Percentiles rank a stretch among this genome's conserved stretches.
Conservation (phyloP, 2,329 filamentous ascomycete species). For the Colletotrichum tropicicola region DNA sequence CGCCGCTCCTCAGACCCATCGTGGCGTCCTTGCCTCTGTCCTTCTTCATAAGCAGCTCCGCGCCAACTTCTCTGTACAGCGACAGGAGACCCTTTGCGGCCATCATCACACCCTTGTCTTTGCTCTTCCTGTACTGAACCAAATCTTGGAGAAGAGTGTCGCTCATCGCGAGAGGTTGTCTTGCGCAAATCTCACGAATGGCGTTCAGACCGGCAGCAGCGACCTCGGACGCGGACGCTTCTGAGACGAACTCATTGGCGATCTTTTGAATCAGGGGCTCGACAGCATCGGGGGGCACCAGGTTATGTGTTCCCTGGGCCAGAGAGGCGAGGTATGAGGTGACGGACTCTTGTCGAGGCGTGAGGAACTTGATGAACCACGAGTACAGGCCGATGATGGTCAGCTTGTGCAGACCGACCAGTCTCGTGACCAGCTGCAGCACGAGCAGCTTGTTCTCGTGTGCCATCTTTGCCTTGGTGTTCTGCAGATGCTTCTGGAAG, state of each 20-base stretch:
- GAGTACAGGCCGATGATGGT: conserved; percentile 92
- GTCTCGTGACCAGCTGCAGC: conserved; percentile 86
- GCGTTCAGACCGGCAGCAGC: conserved; percentile 92
- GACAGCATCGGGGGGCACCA: conserved; percentile 91
- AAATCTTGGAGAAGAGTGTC: conserved; percentile 96
- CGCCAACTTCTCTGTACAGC: conserved; percentile 89
- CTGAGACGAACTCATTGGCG: conserved; percentile 97
- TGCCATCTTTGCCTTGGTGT: conserved; percentile 82
- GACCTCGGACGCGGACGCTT: conserved; percentile 90
- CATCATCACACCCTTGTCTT: conserved; percentile 99
- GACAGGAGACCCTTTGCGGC: conserved; percentile 91
- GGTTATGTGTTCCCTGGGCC: conserved; percentile 88
- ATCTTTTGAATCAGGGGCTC: conserved; percentile 95
- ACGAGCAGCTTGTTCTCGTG: conserved; percentile 92
- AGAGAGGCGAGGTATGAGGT: conserved; percentile 93
- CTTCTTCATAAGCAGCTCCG: conserved; percentile 87
- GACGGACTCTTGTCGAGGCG: conserved; percentile 86
- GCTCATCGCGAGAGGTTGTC: conserved; percentile 95
- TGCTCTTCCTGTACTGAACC: conserved; percentile 95
- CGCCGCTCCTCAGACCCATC: conserved; percentile 80
- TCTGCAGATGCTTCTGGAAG: conserved; percentile 91
- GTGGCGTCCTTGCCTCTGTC: conserved; percentile 92
- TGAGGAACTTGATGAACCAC: conserved; percentile 94
- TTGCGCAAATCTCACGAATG: conserved; percentile 91
- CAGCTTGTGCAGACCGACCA: conserved; percentile 92